Base-by-base conservation (phyloP, 129 eudicot species). In the Lactuca saligna region DNA sequence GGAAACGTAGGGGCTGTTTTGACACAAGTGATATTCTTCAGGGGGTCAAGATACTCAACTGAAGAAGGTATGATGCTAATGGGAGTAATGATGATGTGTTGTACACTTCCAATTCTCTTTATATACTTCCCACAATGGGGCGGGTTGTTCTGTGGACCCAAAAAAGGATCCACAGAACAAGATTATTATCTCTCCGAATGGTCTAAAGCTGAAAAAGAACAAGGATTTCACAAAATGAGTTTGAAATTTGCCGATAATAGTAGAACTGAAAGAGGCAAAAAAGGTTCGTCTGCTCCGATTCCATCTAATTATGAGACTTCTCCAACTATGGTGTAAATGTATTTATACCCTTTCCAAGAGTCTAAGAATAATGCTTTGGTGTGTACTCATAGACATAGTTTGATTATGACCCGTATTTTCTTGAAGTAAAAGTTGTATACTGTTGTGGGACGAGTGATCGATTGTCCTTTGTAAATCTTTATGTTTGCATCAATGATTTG, bases 41-140 rank as follows among this genome's bases (percentile, higher is more conserved):
- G 87, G 82, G 96, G 96, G 66, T 83, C 96, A 6, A 77, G 78
- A 58, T 91, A 70, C 90, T 58, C 83, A n/a, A 87, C 97, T 6
- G 96, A 88, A 78, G 74, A 66, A 9, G 96, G 97, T 8, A 78
- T 91, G 4, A 81, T 77, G 3, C 72, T 83, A 4, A 91, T 91
- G 97, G 97, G 97, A 33, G 81, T 91, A 0, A 91, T 88, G 93
- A 91, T 91, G 2, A 73, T 91, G 79, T 88, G 88, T 61, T 87
- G 95, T 81, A 81, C 96, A 11, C 65, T 83, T 3, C 80, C 83
- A 13, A 77, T 91, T 38, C n/a, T 68, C 39, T 65, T 87, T 17
- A 85, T 87, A 69, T 75, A 87, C 86, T 91, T 91, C 76, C 97
- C 95, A 17, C 97, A 91, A 73, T 91, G 97, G 97, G 97, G 97